Evolutionary conservation across 2,329 filamentous ascomycete genomes (phyloP), one percentile per base, ranked within the genome.

Genomic region (Colletotrichum noveboracense): DNA sequence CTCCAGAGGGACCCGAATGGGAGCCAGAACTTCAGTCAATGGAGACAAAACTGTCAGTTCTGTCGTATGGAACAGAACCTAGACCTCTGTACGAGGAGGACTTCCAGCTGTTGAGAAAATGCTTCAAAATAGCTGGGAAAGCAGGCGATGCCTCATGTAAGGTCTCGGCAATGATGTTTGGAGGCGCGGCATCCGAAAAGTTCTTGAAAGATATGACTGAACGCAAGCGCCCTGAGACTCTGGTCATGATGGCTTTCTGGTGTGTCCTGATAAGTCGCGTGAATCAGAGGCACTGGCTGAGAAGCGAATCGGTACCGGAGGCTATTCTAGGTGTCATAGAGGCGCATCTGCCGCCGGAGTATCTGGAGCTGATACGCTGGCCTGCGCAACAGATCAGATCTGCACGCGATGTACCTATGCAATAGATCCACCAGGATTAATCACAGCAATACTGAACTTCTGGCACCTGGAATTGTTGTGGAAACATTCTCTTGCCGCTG

Each of bases 41-140:
- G 21, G 28, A 38, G n/a, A n/a, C 18, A 12, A 43, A 14, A 24
- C 6, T 43, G 2, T 2, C 0, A 24, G 32, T 0, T 0, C 1
- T 64, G 13, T 32, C 61, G n/a, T 3, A 14, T 16, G n/a, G 30
- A 9, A 14, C 6, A 38, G 21, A 2, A 2, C 2, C 5, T 0
- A 12, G 5, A 26, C 16, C 34, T 34, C 2, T 43, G 21, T 64
- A 64, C 13, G 34, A 64, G 13, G 61, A 64, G 8, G 61, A 64
- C 13, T 43, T 43, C 34, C 28, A 38, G 16, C 21, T 64, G n/a
- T n/a, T 64, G 9, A 32, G 24, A n/a, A 26, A 34, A 7, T 64
- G n/a, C 36, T 64, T 64, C 21, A 24, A 21, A 14, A 64, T 64
- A 24, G 30, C 61, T 13, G 34, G 13, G 7, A 43, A 64, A 7